Evolutionary conservation across 768 basidiomycete genomes (phyloP).

Genomic region (Mycena floridula): DNA sequence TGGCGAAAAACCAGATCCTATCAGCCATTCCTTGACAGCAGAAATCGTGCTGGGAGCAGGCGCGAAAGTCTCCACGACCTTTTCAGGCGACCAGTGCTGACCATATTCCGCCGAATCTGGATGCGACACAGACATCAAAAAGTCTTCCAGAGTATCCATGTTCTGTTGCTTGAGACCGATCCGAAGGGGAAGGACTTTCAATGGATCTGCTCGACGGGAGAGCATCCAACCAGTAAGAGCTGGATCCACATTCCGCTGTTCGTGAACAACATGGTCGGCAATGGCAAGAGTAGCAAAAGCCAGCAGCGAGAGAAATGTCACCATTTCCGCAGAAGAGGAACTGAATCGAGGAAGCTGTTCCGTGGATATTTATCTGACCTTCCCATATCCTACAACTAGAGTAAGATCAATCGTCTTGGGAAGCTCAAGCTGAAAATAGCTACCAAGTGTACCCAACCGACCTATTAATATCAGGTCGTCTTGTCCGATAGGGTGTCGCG

Average conservation of each 20-base stretch:
- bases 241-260: conserved; percentile 29
- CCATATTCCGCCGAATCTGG: conserved; percentile 39
- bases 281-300: conserved; percentile 5
- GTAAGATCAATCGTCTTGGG: too few species aligned
- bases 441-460: too few species aligned
- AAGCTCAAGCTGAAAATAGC: too few species aligned
- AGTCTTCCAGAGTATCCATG: conserved; percentile 30
- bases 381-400: too few species aligned
- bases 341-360: too few species aligned
- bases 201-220: conserved; percentile 21
- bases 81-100: conserved; percentile 35
- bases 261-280: conserved; percentile 25
- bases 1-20: conserved; percentile 25
- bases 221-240: conserved; percentile 19
- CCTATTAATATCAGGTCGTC: too few species aligned
- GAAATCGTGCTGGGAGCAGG: conserved; percentile 30
- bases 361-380: too few species aligned
- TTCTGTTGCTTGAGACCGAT: conserved; percentile 40
- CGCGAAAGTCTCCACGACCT: conserved; percentile 35
- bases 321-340: too few species aligned
- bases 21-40: conserved; percentile 34
- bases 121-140: conserved; percentile 35
- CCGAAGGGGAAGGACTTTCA: conserved; percentile 33
- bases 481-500: too few species aligned
- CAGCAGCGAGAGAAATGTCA: too few species aligned